phyloP scores from a whole-genome alignment of 257 asterid genomes.

The Catharanthus roseus region DNA sequence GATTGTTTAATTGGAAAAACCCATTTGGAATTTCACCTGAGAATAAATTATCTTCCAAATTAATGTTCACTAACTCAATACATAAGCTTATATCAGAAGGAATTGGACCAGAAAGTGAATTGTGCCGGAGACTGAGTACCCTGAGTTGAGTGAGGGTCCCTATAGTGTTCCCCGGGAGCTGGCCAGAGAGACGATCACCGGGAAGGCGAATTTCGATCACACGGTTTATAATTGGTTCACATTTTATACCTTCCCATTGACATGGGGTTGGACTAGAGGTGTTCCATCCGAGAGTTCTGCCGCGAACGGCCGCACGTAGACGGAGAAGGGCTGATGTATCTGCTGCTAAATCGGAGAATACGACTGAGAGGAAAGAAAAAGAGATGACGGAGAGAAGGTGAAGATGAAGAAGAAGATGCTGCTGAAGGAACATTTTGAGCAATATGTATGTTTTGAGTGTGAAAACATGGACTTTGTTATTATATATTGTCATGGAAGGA shows the following conservation, averaged over 20 bases:
- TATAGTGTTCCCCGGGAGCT: conserved; percentile 32
- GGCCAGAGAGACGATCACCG: conserved; percentile 38
- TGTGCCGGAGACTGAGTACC: conserved; percentile 53
- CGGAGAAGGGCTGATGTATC: conserved; percentile 50
- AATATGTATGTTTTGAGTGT: neutral
- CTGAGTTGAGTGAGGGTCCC: conserved; percentile 46
- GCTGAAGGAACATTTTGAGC: neutral
- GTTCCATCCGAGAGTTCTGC: conserved; percentile 56
- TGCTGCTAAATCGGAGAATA: conserved; percentile 29
- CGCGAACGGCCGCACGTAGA: conserved; percentile 31
- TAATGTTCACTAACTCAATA: conserved; percentile 29
- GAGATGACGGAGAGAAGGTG: neutral
- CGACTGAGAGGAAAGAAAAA: neutral
- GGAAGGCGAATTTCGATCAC: conserved; percentile 52
- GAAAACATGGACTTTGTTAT: neutral
- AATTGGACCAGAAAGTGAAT: conserved; percentile 43
- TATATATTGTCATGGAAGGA: neutral
- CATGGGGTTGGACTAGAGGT: conserved; percentile 33
- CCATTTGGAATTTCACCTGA: conserved; percentile 48
- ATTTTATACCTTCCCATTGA: conserved; percentile 49
- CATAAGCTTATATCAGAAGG: conserved; percentile 53
- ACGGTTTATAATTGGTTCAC: conserved; percentile 25
- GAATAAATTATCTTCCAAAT: conserved; percentile 40
- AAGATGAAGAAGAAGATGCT: neutral
- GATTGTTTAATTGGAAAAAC: conserved; percentile 36